phyloP scores from a whole-genome alignment of 805 yeast genomes.

The Pichia rugopelliculosa region DNA sequence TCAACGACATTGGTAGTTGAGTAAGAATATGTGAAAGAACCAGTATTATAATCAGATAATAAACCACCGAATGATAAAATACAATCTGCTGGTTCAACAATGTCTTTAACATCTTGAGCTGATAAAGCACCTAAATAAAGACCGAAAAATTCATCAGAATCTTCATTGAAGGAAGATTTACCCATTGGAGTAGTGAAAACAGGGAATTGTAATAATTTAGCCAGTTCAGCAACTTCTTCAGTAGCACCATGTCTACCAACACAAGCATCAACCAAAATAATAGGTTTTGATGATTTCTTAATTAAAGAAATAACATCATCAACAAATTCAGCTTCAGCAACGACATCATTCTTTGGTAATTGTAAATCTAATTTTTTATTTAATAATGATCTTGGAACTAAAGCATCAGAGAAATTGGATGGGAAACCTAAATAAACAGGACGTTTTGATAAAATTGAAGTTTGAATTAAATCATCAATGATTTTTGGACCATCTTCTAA shows the following conservation, averaged over 20 bases:
- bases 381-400: slow-evolving; percentile 45
- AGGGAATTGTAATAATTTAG: slow-evolving; percentile 67
- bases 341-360: slow-evolving; percentile 49
- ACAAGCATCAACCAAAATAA: slow-evolving; percentile 81
- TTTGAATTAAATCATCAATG: slow-evolving; percentile 67
- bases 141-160: slow-evolving; percentile 70
- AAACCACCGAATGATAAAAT: slow-evolving; percentile 75
- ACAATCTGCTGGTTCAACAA: slow-evolving; percentile 69
- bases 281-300: slow-evolving; percentile 54
- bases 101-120: slow-evolving; percentile 59
- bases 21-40: slow-evolving; percentile 73
- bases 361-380: slow-evolving; percentile 48
- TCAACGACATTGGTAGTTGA: slow-evolving; percentile 69
- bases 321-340: slow-evolving; percentile 58
- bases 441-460: slow-evolving; percentile 64
- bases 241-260: slow-evolving; percentile 69
- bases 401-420: slow-evolving; percentile 66
- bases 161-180: slow-evolving; percentile 71
- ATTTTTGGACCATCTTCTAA: slow-evolving; percentile 57
- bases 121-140: slow-evolving; percentile 82
- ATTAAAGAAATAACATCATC: slow-evolving; percentile 46
- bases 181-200: slow-evolving; percentile 89
- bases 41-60: slow-evolving; percentile 85
- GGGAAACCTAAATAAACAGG: slow-evolving; percentile 82
- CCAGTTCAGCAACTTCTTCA: slow-evolving; percentile 55